Evolutionary conservation across 2,329 filamentous ascomycete genomes (phyloP).

Genomic region (Xylariales sp.): DNA sequence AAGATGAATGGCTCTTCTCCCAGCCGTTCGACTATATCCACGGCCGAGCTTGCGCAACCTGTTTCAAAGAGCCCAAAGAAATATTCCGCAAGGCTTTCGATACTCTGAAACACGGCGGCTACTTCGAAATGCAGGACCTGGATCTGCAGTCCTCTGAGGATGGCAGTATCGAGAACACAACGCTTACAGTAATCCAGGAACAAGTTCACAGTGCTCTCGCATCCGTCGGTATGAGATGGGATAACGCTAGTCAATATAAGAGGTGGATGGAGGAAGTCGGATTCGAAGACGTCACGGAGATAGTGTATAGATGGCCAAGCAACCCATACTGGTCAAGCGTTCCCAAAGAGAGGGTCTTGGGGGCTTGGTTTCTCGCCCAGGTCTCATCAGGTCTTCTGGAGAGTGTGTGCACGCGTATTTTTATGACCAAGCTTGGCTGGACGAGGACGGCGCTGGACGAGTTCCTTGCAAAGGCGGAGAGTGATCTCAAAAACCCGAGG

Average conservation of each 20-base stretch:
- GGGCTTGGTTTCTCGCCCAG: constrained; percentile 10
- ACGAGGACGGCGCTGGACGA: constrained; percentile 11
- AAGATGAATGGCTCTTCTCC: constrained; percentile 10
- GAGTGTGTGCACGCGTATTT: constrained; percentile 14
- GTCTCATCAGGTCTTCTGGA: constrained; percentile 10
- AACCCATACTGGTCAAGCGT: constrained; percentile 20
- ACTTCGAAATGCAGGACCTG: constrained; percentile 18
- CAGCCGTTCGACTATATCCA: constrained; percentile 11
- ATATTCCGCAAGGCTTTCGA: constrained; percentile 38
- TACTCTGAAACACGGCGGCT: constrained; percentile 28
- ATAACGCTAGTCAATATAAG: constrained; percentile 8
- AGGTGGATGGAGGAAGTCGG: constrained; percentile 16
- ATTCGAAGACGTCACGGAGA: constrained; percentile 17
- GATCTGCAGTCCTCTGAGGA: constrained; percentile 8
- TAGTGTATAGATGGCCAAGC: constrained; percentile 14
- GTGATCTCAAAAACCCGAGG: constrained; percentile 12
- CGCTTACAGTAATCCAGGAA: constrained; percentile 1
- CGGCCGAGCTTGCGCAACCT: constrained; percentile 33
- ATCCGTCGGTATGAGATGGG: constrained; percentile 8
- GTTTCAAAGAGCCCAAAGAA: constrained; percentile 39
- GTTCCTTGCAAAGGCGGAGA: constrained; percentile 13
- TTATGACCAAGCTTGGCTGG: constrained; percentile 16
- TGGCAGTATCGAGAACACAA: constrained; percentile 12
- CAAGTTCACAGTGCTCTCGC: constrained; percentile 11
- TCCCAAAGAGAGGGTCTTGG: constrained; percentile 17